A percentile compares a stretch with the other conserved stretches of the same genome.
These are phyloP conservation scores for Cryptococcus sp. DNA, from an alignment of 1,284 basidiomycete genomes.

Conservation along the genomic window DNA sequence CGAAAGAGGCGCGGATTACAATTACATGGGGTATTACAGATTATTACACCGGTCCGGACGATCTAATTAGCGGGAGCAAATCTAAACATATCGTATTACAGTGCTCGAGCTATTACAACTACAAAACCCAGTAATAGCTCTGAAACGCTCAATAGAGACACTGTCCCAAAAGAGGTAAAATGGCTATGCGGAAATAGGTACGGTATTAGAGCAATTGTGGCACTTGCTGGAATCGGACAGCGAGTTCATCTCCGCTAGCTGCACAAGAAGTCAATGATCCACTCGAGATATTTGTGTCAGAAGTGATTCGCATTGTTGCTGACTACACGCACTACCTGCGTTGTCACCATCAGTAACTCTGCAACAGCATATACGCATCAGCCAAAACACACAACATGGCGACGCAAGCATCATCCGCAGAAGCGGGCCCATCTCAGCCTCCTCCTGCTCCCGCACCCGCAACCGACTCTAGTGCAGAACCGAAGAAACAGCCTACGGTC, in stretches of 20 bases:
- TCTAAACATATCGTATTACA: too few relatives aligned
- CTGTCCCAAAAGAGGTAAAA: background rate
- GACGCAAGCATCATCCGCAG: background rate
- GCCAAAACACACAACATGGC: background rate
- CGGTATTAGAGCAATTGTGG: background rate
- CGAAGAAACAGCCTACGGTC: constrained; percentile 65
- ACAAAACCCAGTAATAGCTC: too few relatives aligned
- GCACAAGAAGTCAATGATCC: too few relatives aligned
- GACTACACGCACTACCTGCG: background rate
- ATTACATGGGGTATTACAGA: too few relatives aligned
- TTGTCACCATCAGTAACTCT: background rate
- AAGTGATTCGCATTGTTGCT: too few relatives aligned
- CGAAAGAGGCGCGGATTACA: too few relatives aligned
- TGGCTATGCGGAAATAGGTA: background rate
- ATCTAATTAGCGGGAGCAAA: too few relatives aligned
- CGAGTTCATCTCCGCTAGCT: background rate
- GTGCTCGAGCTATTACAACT: too few relatives aligned
- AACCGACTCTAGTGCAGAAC: background rate
- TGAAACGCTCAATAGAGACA: too few relatives aligned
- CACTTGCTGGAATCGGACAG: background rate
- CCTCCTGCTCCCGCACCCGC: background rate
- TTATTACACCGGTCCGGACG: too few relatives aligned
- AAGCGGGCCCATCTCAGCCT: constrained; percentile 13
- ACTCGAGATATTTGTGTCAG: too few relatives aligned
- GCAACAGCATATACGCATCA: background rate